phyloP scores from a whole-genome alignment of 441 rosid genomes.

The California macrophylla region DNA sequence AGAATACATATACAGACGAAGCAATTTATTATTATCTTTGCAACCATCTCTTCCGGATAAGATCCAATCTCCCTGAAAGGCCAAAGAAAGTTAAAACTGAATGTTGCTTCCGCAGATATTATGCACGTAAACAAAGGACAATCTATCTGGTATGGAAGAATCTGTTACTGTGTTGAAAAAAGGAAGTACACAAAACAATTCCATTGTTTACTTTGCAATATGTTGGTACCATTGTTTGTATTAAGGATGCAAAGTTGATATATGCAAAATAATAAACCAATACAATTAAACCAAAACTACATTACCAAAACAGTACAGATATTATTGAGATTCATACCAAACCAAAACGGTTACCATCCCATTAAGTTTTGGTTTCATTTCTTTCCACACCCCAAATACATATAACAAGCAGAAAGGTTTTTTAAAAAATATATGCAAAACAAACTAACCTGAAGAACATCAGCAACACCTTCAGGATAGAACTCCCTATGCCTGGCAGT shows the following conservation, averaged over 20 bases:
- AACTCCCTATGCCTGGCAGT: conserved; percentile 98
- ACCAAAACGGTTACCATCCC: not conserved
- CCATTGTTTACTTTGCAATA: not conserved
- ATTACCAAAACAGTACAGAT: not conserved
- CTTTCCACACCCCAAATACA: not conserved
- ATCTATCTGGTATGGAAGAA: not conserved
- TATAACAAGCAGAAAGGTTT: conserved; percentile 5
- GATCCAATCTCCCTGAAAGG: conserved; percentile 94
- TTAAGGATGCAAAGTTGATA: not conserved
- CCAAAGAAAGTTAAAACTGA: conserved; percentile 16
- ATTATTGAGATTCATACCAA: not conserved
- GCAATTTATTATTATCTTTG: conserved; percentile 35
- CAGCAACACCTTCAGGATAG: conserved; percentile 98
- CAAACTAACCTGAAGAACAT: conserved; percentile 62
- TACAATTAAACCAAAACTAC: not conserved
- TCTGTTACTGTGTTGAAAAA: not conserved
- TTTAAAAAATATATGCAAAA: conserved; percentile 12
- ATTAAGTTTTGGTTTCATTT: not conserved
- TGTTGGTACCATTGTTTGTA: not conserved
- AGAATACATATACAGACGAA: conserved; percentile 67
- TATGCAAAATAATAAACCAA: not conserved
- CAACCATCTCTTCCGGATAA: conserved; percentile 61
- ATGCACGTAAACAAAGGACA: not conserved
- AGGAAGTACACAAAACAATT: not conserved
- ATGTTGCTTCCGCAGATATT: not conserved